A percentile compares a stretch with the other conserved stretches of the same genome.
These are phyloP conservation scores for Meyerozyma carpophila DNA, from an alignment of 1,139 yeast genomes.

Conservation along the genomic window DNA sequence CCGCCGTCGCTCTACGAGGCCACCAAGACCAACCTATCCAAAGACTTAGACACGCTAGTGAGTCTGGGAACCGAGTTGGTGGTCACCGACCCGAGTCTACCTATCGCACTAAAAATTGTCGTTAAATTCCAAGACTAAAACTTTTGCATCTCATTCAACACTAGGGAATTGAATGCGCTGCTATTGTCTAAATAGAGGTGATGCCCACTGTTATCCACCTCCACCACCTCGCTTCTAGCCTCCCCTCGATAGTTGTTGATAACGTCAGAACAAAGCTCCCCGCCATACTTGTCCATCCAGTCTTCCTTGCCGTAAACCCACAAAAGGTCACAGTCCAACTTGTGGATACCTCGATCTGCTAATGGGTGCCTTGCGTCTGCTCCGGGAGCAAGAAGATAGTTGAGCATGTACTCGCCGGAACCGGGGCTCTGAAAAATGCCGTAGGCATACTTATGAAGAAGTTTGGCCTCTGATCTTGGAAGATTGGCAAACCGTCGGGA, in stretches of 20 bases:
- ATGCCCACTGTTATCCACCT: conserved; percentile 59
- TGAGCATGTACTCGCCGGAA: conserved; percentile 72
- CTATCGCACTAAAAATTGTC: conserved; percentile 32
- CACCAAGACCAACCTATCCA: conserved; percentile 43
- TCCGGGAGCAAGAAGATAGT: conserved; percentile 66
- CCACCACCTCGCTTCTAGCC: conserved; percentile 33
- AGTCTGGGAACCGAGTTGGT: conserved; percentile 45
- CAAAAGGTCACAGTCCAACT: conserved; percentile 44
- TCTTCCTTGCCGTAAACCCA: conserved; percentile 76
- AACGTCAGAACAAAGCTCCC: conserved; percentile 34
- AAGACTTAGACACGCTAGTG: conserved; percentile 33
- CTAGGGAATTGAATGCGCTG: conserved; percentile 42
- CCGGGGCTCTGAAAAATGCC: conserved; percentile 68
- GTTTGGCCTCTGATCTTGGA: conserved; percentile 16
- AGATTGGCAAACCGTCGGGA: conserved; percentile 57
- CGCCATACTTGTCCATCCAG: conserved; percentile 71
- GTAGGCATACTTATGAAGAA: conserved; percentile 62
- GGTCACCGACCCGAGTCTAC: conserved; percentile 53
- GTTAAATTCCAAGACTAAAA: neutral
- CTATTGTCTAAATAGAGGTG: conserved; percentile 65
- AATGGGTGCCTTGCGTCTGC: conserved; percentile 67
- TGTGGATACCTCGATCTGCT: conserved; percentile 42
- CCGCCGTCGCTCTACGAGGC: conserved; percentile 48
- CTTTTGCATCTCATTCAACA: conserved; percentile 40
- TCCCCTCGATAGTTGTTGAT: conserved; percentile 23